phyloP scores from a whole-genome alignment of 208 protist species.

The Ichthyophonus hoferi region DNA sequence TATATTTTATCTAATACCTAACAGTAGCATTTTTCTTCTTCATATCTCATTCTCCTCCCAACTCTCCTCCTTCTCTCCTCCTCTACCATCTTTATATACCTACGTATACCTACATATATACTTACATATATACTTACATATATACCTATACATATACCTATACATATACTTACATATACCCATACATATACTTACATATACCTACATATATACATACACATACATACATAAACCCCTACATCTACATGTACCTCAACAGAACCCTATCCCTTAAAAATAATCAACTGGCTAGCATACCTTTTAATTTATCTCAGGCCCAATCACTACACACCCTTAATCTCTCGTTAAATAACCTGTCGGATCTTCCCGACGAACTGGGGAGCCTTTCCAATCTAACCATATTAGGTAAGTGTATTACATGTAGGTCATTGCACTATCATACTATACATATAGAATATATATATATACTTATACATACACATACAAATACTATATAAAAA shows the following conservation, averaged over 20 bases:
- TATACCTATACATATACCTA: background rate
- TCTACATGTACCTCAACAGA: background rate
- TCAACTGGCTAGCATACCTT: background rate
- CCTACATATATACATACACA: background rate
- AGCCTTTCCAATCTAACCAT: too few relatives aligned
- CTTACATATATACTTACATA: background rate
- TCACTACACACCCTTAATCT: background rate
- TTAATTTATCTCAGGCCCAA: background rate
- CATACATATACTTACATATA: slow-evolving; percentile 1
- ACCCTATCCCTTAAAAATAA: background rate
- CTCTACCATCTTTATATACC: too few relatives aligned
- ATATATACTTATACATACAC: too few relatives aligned
- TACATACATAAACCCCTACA: background rate
- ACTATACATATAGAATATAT: too few relatives aligned
- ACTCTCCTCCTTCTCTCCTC: too few relatives aligned
- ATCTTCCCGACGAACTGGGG: background rate
- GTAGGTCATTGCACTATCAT: too few relatives aligned
- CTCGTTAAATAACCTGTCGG: background rate
- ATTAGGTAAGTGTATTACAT: too few relatives aligned
- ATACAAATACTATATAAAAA: too few relatives aligned
- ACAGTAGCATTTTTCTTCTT: too few relatives aligned
- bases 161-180: background rate
- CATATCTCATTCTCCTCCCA: too few relatives aligned
- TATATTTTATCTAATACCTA: too few relatives aligned
- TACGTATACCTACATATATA: too few relatives aligned